These are phyloP conservation scores for Besnoitia besnoiti DNA, from an alignment of 169 alveolate species.

Conservation along the genomic window DNA sequence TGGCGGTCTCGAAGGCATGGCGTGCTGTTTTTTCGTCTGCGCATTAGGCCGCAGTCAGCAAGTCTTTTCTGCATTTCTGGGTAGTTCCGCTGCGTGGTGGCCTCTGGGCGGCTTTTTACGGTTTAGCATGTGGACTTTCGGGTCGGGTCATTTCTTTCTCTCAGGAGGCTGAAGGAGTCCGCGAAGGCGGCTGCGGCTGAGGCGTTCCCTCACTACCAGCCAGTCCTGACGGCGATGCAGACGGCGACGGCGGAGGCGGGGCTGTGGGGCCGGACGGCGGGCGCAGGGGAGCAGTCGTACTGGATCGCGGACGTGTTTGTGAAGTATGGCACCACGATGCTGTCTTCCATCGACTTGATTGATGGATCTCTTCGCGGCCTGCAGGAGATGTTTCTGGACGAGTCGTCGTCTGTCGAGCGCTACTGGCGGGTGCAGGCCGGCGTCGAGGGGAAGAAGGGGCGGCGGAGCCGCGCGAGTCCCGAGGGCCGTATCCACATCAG, in stretches of 20 bases:
- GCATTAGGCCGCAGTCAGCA: no score
- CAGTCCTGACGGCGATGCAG: neutral
- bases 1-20: no score
- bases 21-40: no score
- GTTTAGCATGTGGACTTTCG: no score
- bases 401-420: neutral
- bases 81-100: no score
- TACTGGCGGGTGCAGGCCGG: neutral
- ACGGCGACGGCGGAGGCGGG: neutral
- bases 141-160: no score
- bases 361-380: neutral
- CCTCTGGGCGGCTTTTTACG: no score
- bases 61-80: no score
- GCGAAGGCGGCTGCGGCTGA: slow-evolving; percentile 12
- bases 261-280: slow-evolving; percentile 33
- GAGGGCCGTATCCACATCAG: neutral
- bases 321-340: neutral
- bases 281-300: neutral
- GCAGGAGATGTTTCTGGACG: neutral
- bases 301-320: neutral
- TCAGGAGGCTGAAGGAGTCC: slow-evolving; percentile 21
- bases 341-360: neutral
- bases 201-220: slow-evolving; percentile 8
- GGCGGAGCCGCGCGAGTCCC: neutral
- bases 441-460: neutral